Conservation (phyloP, 768 basidiomycete species). For the Pleurotus cornucopiae region DNA sequence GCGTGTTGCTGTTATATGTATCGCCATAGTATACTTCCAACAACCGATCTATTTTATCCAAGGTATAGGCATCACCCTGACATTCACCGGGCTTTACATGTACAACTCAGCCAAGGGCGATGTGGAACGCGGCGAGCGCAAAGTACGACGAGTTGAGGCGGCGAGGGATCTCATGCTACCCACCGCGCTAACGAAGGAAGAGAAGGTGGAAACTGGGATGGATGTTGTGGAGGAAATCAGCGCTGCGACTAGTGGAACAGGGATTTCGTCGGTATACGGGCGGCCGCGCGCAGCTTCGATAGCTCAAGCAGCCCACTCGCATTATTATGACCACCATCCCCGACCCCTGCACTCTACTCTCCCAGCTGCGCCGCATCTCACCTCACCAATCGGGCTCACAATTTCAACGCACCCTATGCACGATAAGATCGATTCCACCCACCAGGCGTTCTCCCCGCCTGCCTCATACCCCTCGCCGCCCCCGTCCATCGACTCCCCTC, state of each 20-base stretch:
- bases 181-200: constrained; percentile 48
- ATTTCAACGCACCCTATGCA: constrained; percentile 6
- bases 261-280: constrained; percentile 29
- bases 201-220: constrained; percentile 31
- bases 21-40: constrained; percentile 95
- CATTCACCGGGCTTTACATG: constrained; percentile 89
- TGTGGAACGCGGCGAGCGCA: constrained; percentile 90
- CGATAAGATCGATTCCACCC: constrained; percentile 1
- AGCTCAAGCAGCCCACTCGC: constrained; percentile 14
- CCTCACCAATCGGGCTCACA: constrained; percentile 14
- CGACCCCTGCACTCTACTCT: not conserved
- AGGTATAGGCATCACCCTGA: constrained; percentile 84
- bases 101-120: constrained; percentile 94
- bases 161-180: constrained; percentile 67
- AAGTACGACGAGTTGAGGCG: constrained; percentile 74
- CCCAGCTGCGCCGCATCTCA: not conserved
- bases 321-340: constrained; percentile 18
- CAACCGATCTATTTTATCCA: constrained; percentile 83
- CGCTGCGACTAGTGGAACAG: constrained; percentile 32
- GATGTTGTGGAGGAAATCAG: constrained; percentile 13
- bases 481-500: constrained; percentile 38
- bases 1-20: constrained; percentile 96
- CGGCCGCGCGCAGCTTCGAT: constrained; percentile 31
- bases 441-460: constrained; percentile 11
- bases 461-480: constrained; percentile 45